phyloP scores from a whole-genome alignment of 2,329 filamentous ascomycete species.

The Chaetoscypha palmicola region DNA sequence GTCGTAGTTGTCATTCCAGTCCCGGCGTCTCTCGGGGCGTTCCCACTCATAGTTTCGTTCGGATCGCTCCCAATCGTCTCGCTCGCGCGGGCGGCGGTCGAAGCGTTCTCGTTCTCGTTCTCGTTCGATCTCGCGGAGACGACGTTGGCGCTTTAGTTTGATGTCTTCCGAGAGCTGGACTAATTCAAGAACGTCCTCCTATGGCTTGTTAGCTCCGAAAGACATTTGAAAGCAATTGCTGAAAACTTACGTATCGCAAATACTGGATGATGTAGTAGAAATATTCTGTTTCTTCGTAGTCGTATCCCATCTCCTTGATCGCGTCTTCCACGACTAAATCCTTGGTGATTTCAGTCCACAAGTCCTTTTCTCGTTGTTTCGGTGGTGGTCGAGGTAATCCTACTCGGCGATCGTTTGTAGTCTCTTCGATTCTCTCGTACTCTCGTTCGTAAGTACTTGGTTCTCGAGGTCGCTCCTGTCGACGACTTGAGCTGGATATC shows the following conservation, averaged over 20 bases:
- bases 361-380: conserved; percentile 42
- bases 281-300: conserved; percentile 80
- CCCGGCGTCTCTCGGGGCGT: conserved; percentile 10
- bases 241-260: conserved; percentile 68
- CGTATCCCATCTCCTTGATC: conserved; percentile 75
- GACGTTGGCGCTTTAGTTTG: conserved; percentile 51
- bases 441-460: conserved; percentile 26
- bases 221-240: background rate
- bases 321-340: conserved; percentile 83
- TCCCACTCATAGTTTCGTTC: conserved; percentile 13
- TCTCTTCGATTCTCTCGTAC: conserved; percentile 45
- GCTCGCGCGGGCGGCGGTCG: conserved; percentile 42
- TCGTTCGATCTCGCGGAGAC: conserved; percentile 48
- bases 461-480: conserved; percentile 9
- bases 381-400: conserved; percentile 24
- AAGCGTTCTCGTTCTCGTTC: conserved; percentile 45
- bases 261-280: conserved; percentile 95
- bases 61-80: conserved; percentile 33
- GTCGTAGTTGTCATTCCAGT: conserved; percentile 36
- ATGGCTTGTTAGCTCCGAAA: conserved; percentile 29
- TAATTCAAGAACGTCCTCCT: conserved; percentile 84
- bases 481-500: conserved; percentile 19
- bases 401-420: conserved; percentile 42
- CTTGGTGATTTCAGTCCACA: conserved; percentile 98
- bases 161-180: conserved; percentile 80